phyloP scores from a whole-genome alignment of 345 rosid species.

The Boechera stricta region DNA sequence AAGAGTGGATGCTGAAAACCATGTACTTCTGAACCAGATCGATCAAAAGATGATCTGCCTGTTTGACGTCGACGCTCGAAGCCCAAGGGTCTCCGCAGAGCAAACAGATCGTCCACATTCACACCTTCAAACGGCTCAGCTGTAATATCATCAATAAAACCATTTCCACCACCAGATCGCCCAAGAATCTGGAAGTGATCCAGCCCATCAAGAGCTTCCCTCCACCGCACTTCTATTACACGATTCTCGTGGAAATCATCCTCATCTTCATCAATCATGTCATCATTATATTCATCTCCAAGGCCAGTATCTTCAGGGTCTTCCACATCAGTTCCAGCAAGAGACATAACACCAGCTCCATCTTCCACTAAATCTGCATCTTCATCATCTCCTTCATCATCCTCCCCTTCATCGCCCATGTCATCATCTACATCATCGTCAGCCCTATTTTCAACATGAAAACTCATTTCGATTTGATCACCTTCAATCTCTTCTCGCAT shows the following conservation, averaged over 20 bases:
- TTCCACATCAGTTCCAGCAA: slow-evolving; percentile 92
- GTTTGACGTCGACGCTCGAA: slow-evolving; percentile 84
- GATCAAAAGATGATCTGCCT: slow-evolving; percentile 75
- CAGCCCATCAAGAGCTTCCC: slow-evolving; percentile 94
- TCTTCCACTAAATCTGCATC: slow-evolving; percentile 94
- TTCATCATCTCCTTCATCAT: slow-evolving; percentile 90
- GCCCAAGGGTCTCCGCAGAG: slow-evolving; percentile 88
- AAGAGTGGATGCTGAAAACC: slow-evolving; percentile 96
- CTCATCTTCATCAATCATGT: slow-evolving; percentile 95
- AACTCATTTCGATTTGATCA: slow-evolving; percentile 86
- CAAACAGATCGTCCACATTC: slow-evolving; percentile 91
- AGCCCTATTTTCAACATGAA: slow-evolving; percentile 76
- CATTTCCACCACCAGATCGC: slow-evolving; percentile 73
- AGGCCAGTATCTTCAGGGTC: slow-evolving; percentile 92
- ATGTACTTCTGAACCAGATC: slow-evolving; percentile 71
- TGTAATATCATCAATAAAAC: slow-evolving; percentile 86
- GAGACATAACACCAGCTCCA: slow-evolving; percentile 94
- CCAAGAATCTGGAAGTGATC: slow-evolving; percentile 94
- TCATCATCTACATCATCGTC: slow-evolving; percentile 95
- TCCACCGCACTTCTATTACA: slow-evolving; percentile 93
- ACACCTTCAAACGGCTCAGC: slow-evolving; percentile 98
- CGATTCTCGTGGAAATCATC: slow-evolving; percentile 92
- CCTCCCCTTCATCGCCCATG: slow-evolving; percentile 97
- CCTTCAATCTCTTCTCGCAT: slow-evolving; percentile 85
- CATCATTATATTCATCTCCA: slow-evolving; percentile 93